phyloP scores from a whole-genome alignment of 225 moss, liverwort and hornwort genomes.

The Antitrichia curtipendula region DNA sequence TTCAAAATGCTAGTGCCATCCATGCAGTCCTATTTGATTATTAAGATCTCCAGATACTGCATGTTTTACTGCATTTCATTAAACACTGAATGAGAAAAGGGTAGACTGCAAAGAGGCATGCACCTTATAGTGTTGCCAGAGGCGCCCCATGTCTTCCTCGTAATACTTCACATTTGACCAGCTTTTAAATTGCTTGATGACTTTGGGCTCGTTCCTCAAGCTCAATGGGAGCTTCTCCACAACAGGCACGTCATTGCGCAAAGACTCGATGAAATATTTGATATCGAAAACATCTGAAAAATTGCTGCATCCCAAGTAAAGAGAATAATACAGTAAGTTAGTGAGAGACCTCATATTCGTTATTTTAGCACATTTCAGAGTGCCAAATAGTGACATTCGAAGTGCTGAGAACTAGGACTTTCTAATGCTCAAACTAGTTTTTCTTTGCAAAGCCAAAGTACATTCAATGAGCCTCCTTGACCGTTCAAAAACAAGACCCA shows the following conservation, averaged over 20 bases:
- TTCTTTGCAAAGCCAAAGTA: background rate
- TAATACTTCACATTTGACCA: slow-evolving; percentile 79
- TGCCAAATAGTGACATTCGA: background rate
- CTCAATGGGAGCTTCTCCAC: slow-evolving; percentile 50
- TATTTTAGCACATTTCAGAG: background rate
- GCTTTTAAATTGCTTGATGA: slow-evolving; percentile 73
- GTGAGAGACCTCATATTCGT: background rate
- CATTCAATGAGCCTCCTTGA: background rate
- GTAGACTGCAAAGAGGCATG: background rate
- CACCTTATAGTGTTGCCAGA: slow-evolving; percentile 77
- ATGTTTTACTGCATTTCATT: background rate
- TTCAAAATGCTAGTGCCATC: background rate
- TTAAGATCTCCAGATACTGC: background rate
- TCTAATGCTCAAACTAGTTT: background rate
- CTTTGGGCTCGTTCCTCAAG: slow-evolving; percentile 33
- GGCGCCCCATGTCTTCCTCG: slow-evolving; percentile 55
- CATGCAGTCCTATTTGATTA: background rate
- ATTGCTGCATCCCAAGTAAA: slow-evolving; percentile 52
- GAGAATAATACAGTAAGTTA: too few species aligned
- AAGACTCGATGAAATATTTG: slow-evolving; percentile 67
- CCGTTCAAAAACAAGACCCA: too few species aligned
- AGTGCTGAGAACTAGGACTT: background rate
- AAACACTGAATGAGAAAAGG: background rate
- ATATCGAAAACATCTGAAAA: slow-evolving; percentile 89
- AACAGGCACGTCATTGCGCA: slow-evolving; percentile 57